These are phyloP conservation scores for Nyssa sinensis DNA, from an alignment of 148 eudicot species.

Conservation along the genomic window DNA sequence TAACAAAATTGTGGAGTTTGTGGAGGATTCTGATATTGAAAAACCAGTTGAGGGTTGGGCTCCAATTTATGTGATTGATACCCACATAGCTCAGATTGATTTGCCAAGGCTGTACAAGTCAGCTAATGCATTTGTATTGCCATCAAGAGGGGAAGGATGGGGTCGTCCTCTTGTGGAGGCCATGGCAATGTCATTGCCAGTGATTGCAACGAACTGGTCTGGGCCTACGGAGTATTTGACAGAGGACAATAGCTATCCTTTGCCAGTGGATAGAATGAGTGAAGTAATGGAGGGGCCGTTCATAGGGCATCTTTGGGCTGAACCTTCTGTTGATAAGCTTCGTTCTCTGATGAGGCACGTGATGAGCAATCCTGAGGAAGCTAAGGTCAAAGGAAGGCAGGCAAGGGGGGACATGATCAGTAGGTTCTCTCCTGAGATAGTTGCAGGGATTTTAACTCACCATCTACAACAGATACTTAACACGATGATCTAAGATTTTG, in stretches of 20 bases:
- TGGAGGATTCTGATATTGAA: constrained; percentile 42
- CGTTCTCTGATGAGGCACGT: constrained; percentile 54
- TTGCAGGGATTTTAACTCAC: constrained; percentile 37
- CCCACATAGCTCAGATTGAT: constrained; percentile 62
- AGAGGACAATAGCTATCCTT: constrained; percentile 58
- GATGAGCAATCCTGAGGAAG: constrained; percentile 51
- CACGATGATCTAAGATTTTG: constrained; percentile 1
- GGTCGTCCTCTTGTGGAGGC: constrained; percentile 80
- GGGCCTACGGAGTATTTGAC: constrained; percentile 68
- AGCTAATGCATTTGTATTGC: constrained; percentile 61
- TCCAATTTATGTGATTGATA: constrained; percentile 48
- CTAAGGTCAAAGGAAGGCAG: constrained; percentile 47
- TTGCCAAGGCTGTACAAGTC: constrained; percentile 64
- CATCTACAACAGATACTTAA: constrained; percentile 32
- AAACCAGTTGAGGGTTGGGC: constrained; percentile 60
- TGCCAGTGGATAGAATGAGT: constrained; percentile 47
- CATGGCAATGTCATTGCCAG: constrained; percentile 78
- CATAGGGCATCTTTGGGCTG: constrained; percentile 76
- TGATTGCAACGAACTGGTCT: constrained; percentile 68
- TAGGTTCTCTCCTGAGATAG: constrained; percentile 48
- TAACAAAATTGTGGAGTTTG: constrained; percentile 49
- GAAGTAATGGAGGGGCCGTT: constrained; percentile 69
- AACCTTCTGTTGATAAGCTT: constrained; percentile 64
- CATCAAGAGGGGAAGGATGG: constrained; percentile 88
- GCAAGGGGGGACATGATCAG: constrained; percentile 52